Evolutionary conservation across 768 basidiomycete genomes (phyloP).

Genomic region (Russula griseocarnosa): DNA sequence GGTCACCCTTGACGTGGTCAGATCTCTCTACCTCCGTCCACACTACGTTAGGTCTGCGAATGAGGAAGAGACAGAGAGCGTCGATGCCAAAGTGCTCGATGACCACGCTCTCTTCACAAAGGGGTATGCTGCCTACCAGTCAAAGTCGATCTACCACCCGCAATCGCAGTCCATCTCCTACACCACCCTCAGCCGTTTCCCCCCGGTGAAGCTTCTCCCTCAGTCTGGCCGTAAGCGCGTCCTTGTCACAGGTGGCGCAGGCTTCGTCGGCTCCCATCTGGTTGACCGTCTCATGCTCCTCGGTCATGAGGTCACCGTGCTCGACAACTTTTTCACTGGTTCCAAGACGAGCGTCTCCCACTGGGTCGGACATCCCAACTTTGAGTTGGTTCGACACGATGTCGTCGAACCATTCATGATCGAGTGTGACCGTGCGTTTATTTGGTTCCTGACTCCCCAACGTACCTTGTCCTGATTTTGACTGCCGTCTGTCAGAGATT

Average conservation of each 20-base stretch:
- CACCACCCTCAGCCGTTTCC: slow-evolving; percentile 86
- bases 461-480: not conserved
- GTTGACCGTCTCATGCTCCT: slow-evolving; percentile 97
- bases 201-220: slow-evolving; percentile 84
- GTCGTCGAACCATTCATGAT: slow-evolving; percentile 98
- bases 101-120: slow-evolving; percentile 53
- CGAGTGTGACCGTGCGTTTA: slow-evolving; percentile 85
- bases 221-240: slow-evolving; percentile 79
- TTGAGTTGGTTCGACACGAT: slow-evolving; percentile 96
- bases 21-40: slow-evolving; percentile 83
- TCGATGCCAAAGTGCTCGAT: slow-evolving; percentile 41
- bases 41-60: slow-evolving; percentile 58
- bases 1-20: slow-evolving; percentile 73
- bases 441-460: not conserved
- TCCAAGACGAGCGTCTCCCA: slow-evolving; percentile 94
- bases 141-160: slow-evolving; percentile 83
- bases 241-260: slow-evolving; percentile 94
- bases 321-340: slow-evolving; percentile 99
- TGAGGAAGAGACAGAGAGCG: slow-evolving; percentile 31
- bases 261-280: slow-evolving; percentile 98
- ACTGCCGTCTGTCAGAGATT: slow-evolving; percentile 56
- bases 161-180: slow-evolving; percentile 82
- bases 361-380: slow-evolving; percentile 98
- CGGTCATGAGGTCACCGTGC: slow-evolving; percentile 94
- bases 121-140: slow-evolving; percentile 54